Evolutionary conservation across 768 basidiomycete genomes (phyloP).

Genomic region (Omphalotus guepiniiformis): DNA sequence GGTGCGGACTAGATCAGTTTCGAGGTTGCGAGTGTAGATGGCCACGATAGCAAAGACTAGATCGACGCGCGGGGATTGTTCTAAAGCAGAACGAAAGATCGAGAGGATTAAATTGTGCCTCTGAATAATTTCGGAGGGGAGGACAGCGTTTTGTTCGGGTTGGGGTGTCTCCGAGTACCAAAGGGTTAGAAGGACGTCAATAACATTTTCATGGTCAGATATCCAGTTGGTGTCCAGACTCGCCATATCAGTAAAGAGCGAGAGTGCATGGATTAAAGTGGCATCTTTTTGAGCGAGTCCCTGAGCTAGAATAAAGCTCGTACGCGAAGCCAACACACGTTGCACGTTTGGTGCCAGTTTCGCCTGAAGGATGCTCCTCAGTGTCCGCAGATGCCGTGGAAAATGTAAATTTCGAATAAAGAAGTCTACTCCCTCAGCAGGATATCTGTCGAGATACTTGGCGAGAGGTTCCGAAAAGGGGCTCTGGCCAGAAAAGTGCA

Average conservation of each 20-base stretch:
- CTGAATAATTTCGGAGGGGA: constrained; percentile 55
- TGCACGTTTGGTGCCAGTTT: constrained; percentile 72
- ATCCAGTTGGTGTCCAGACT: constrained; percentile 69
- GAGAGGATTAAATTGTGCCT: constrained; percentile 64
- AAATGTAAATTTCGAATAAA: constrained; percentile 78
- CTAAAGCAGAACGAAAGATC: constrained; percentile 72
- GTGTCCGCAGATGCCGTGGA: constrained; percentile 75
- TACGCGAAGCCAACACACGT: constrained; percentile 61
- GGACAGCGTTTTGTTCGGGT: constrained; percentile 39
- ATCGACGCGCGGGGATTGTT: constrained; percentile 74
- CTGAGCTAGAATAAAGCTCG: constrained; percentile 45
- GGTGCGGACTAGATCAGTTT: constrained; percentile 74
- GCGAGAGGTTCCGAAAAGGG: constrained; percentile 93
- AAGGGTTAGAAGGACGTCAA: constrained; percentile 67
- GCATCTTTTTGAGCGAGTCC: constrained; percentile 49
- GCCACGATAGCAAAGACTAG: constrained; percentile 85
- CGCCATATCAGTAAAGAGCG: constrained; percentile 74
- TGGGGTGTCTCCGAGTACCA: constrained; percentile 60
- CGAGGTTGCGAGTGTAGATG: constrained; percentile 73
- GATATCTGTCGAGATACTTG: constrained; percentile 88
- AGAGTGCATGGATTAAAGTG: constrained; percentile 64
- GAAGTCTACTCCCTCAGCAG: constrained; percentile 78
- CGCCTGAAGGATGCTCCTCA: constrained; percentile 79
- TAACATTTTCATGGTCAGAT: constrained; percentile 55
- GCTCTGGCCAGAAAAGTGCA: constrained; percentile 85